A percentile compares a stretch with the other conserved stretches of the same genome.
Evolutionary conservation across 805 yeast species (phyloP).

Genomic region (Candida nitratophila): DNA sequence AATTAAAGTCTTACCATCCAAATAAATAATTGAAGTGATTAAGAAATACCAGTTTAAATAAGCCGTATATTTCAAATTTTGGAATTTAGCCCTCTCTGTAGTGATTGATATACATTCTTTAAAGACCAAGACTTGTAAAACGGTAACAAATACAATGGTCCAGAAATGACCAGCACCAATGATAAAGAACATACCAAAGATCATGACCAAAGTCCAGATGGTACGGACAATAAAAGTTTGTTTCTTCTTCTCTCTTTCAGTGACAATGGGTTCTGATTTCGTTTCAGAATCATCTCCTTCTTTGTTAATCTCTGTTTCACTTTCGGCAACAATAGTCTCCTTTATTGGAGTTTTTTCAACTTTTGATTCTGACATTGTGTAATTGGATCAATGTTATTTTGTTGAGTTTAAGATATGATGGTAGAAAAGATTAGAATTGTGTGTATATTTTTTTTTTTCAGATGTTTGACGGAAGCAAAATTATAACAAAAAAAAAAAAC

Average conservation of each 20-base stretch:
- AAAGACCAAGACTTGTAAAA: conserved; percentile 77
- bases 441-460: no score
- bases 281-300: not conserved
- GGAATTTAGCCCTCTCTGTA: conserved; percentile 70
- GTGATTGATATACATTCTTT: conserved; percentile 86
- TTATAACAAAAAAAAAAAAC: no score
- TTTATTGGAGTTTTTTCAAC: not conserved
- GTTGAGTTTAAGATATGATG: not conserved
- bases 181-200: conserved; percentile 58
- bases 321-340: not conserved
- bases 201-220: conserved; percentile 91
- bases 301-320: no score
- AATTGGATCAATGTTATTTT: not conserved
- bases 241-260: conserved; percentile 58
- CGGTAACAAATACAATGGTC: conserved; percentile 62
- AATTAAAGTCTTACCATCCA: conserved; percentile 81
- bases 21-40: conserved; percentile 77
- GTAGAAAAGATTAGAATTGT: no score
- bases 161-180: conserved; percentile 82
- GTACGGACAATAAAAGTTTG: conserved; percentile 84
- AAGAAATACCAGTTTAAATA: conserved; percentile 91
- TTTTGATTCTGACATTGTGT: not conserved
- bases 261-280: conserved; percentile 12
- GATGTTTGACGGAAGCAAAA: no score
- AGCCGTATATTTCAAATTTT: conserved; percentile 74